Conservation (phyloP, 225 moss, liverwort and hornwort species). For the Climacium dendroides region DNA sequence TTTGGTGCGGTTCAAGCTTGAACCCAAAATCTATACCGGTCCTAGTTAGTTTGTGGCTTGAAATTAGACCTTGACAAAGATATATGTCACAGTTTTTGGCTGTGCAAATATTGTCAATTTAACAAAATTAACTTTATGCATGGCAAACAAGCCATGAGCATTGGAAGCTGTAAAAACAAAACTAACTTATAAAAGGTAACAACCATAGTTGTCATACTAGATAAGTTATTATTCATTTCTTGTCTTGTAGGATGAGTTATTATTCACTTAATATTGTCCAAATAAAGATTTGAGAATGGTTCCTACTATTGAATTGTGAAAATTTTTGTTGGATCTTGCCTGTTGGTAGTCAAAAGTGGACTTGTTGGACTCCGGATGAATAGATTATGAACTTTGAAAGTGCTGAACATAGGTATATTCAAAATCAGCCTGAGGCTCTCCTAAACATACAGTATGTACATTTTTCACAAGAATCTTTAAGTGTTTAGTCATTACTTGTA, state of each 20-base stretch:
- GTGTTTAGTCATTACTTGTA: background rate
- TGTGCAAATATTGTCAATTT: background rate
- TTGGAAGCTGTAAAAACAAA: background rate
- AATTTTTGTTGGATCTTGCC: background rate
- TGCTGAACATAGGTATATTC: too few species aligned
- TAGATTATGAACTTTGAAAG: background rate
- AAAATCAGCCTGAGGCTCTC: background rate
- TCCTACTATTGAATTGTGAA: background rate
- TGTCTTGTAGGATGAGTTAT: too few species aligned
- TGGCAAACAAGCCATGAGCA: background rate
- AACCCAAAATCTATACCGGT: background rate
- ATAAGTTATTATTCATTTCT: too few species aligned
- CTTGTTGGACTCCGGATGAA: background rate
- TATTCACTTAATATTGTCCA: rapidly evolving
- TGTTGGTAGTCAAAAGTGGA: background rate
- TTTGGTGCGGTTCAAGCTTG: background rate
- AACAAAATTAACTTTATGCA: background rate
- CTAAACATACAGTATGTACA: background rate
- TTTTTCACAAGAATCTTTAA: background rate
- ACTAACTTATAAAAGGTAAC: background rate
- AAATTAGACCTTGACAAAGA: background rate
- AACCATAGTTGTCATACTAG: too few species aligned
- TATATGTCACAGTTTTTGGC: background rate
- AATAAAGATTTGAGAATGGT: background rate
- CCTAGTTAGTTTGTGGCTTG: background rate